Conservation (phyloP, 2,329 filamentous ascomycete species). For the Penicillium thymicola region DNA sequence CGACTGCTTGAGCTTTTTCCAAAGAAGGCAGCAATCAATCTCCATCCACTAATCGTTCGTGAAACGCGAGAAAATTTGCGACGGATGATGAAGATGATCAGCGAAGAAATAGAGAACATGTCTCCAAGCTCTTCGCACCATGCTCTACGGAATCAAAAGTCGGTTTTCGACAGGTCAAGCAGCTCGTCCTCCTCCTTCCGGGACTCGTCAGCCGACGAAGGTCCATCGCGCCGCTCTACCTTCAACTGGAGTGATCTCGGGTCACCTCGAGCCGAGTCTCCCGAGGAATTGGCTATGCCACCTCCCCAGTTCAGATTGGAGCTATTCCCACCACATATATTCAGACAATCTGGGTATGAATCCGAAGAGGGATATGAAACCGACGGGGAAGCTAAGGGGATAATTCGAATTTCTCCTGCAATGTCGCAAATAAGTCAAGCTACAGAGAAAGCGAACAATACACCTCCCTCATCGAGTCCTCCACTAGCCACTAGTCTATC, state of each 20-base stretch:
- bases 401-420: slow-evolving; percentile 26
- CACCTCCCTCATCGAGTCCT: slow-evolving; percentile 24
- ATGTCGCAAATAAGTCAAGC: slow-evolving; percentile 31
- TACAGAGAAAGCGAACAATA: slow-evolving; percentile 28
- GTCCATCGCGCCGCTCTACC: slow-evolving; percentile 33
- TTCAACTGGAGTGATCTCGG: slow-evolving; percentile 32
- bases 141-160: slow-evolving; percentile 36
- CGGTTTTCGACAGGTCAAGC: slow-evolving; percentile 48
- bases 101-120: slow-evolving; percentile 40
- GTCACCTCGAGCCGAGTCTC: slow-evolving; percentile 34
- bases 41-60: slow-evolving; percentile 24
- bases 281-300: slow-evolving; percentile 27
- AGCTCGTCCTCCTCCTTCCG: slow-evolving; percentile 45
- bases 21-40: slow-evolving; percentile 27
- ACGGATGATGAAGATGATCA: slow-evolving; percentile 36
- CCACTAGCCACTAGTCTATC: slow-evolving; percentile 22
- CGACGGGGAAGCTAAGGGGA: slow-evolving; percentile 30
- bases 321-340: slow-evolving; percentile 36
- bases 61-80: slow-evolving; percentile 37
- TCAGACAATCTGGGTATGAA: slow-evolving; percentile 21
- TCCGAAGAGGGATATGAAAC: slow-evolving; percentile 35
- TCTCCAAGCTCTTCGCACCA: slow-evolving; percentile 45
- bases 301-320: slow-evolving; percentile 28
- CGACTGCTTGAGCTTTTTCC: slow-evolving; percentile 41
- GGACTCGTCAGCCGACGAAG: slow-evolving; percentile 40